phyloP scores from a whole-genome alignment of 768 basidiomycete species.

The Boletellus emodensis region DNA sequence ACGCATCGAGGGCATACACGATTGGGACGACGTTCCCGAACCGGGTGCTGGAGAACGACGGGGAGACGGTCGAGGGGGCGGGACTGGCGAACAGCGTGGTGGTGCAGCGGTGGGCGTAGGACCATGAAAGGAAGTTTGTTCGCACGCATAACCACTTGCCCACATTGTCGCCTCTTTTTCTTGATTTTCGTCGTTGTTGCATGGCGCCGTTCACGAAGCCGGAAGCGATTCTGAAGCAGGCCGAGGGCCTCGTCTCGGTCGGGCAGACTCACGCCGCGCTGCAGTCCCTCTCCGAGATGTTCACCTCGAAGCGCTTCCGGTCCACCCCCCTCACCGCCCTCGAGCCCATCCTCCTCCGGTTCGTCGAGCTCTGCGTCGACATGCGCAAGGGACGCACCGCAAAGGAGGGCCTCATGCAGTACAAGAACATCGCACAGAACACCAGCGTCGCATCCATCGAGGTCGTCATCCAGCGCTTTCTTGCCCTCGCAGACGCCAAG shows the following conservation, averaged over 20 bases:
- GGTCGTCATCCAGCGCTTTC: slow-evolving; percentile 81
- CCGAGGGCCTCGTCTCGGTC: slow-evolving; percentile 91
- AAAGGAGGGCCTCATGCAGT: slow-evolving; percentile 94
- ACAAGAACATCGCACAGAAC: slow-evolving; percentile 97
- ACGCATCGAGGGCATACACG: slow-evolving; percentile 57
- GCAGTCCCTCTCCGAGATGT: slow-evolving; percentile 88
- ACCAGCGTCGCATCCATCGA: slow-evolving; percentile 90
- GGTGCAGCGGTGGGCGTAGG: slow-evolving; percentile 69
- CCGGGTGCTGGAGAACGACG: slow-evolving; percentile 60
- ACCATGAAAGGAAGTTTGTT: slow-evolving; percentile 14
- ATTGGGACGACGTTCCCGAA: slow-evolving; percentile 90
- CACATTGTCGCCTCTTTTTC: too few species aligned
- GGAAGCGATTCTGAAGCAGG: slow-evolving; percentile 86
- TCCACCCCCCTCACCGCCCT: slow-evolving; percentile 83
- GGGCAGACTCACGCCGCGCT: slow-evolving; percentile 88
- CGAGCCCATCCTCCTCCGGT: slow-evolving; percentile 94
- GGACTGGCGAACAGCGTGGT: slow-evolving; percentile 79
- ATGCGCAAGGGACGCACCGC: slow-evolving; percentile 92
- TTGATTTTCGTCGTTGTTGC: too few species aligned
- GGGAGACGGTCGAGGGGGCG: slow-evolving; percentile 65
- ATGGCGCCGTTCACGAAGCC: slow-evolving; percentile 93
- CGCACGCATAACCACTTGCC: slow-evolving; percentile 2
- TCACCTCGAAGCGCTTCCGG: slow-evolving; percentile 89
- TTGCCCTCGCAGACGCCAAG: slow-evolving; percentile 76
- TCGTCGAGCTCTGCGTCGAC: slow-evolving; percentile 94